Percentiles rank a stretch among this genome's conserved stretches.
Evolutionary conservation across 1,284 basidiomycete genomes (phyloP).

Genomic region (Puccinia polysora): DNA sequence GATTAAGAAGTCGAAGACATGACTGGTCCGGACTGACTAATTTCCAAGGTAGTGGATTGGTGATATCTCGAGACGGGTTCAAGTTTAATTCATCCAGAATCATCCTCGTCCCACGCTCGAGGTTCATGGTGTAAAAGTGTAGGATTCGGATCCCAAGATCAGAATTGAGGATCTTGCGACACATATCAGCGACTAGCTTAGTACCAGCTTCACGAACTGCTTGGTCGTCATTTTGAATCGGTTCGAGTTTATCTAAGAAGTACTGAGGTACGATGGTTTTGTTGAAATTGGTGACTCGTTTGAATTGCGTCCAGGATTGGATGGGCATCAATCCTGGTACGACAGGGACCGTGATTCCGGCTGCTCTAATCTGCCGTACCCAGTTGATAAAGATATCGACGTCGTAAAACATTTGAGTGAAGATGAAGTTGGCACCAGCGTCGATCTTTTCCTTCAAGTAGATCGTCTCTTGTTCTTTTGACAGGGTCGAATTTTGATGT

Average conservation of each 20-base stretch:
- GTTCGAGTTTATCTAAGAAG: constrained; percentile 68
- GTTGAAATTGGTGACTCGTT: constrained; percentile 81
- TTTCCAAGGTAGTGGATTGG: constrained; percentile 64
- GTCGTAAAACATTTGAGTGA: constrained; percentile 98
- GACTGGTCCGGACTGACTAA: constrained; percentile 55
- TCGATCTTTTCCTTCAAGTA: constrained; percentile 85
- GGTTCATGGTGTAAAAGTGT: constrained; percentile 53
- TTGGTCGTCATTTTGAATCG: constrained; percentile 60
- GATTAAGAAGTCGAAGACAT: constrained; percentile 2
- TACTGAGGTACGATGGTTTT: constrained; percentile 71
- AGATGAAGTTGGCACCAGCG: constrained; percentile 89
- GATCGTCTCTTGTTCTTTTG: constrained; percentile 66
- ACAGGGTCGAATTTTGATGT: constrained; percentile 58
- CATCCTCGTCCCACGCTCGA: constrained; percentile 72
- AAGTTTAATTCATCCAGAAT: constrained; percentile 71
- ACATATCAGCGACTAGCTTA: constrained; percentile 47
- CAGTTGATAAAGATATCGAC: constrained; percentile 76
- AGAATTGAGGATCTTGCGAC: constrained; percentile 45
- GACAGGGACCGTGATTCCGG: constrained; percentile 82
- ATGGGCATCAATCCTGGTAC: constrained; percentile 98
- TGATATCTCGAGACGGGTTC: constrained; percentile 74
- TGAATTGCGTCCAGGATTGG: constrained; percentile 89
- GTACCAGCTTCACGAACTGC: constrained; percentile 48
- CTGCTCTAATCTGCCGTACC: constrained; percentile 69
- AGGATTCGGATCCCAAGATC: constrained; percentile 47